Base-by-base conservation (phyloP, 495 filamentous ascomycete genomes). In the Oidiodendron maius region DNA sequence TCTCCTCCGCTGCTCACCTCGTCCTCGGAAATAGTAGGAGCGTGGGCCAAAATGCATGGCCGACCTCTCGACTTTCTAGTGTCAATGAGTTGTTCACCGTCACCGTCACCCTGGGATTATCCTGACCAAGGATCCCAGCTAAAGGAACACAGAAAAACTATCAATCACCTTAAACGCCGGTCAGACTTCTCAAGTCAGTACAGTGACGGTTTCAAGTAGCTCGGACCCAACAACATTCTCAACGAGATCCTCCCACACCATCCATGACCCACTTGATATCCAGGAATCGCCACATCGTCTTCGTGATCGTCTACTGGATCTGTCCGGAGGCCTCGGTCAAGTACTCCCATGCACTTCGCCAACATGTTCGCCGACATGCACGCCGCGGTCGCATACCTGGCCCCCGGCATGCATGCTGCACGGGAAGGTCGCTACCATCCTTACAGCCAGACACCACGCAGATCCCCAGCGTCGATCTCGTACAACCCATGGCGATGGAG, bases 221-320 rank as follows among this genome's bases (percentile, higher is more conserved):
- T 8, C 23, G 17, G n/a, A 21, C 20, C 22, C 13, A 42, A 24
- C 39, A 9, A 21, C 38, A 1, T 34, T 50, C 8, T 44, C 48
- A 4, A 0, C 18, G 8, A 15, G 5, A n/a, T 46, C 48, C 16
- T 36, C 37, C 8, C 13, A 9, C 15, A 41, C 52, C 3, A 20
- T 55, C 32, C 23, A 28, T 3, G 36, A 23, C 15, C 4, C 23
- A 12, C 12, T 25, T n/a, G 24, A 5, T 46, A 50, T 25, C n/a
- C 12, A 8, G 12, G 47, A 42, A 40, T 16, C 47, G 52, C 26
- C n/a, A 24, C 15, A 43, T 23, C 28, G 28, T 51, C 20, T 16
- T 56, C 18, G 43, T 23, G 37, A 45, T 21, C 2, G 20, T 56
- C 32, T 56, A 56, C 25, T 22, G 48, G 24, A 52, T 38, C 15